Evolutionary conservation across 305 asterid genomes (phyloP).

Genomic region (Solanum hybrid): DNA sequence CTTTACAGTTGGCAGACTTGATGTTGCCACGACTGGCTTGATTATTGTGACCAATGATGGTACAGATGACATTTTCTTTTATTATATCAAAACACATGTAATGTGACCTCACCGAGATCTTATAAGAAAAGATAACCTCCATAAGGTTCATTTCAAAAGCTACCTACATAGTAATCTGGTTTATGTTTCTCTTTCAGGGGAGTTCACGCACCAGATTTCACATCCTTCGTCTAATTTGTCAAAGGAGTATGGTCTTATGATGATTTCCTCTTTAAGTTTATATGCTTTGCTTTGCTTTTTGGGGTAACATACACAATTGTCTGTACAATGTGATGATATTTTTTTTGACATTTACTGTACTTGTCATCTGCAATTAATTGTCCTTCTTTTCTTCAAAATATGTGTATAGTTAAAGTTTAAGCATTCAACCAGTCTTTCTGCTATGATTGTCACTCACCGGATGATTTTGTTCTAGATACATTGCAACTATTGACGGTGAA

Average conservation of each 20-base stretch:
- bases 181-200: constrained; percentile 26
- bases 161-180: background rate
- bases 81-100: background rate
- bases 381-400: background rate
- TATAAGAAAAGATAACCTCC: background rate
- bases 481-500: constrained; percentile 73
- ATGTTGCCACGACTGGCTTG: constrained; percentile 88
- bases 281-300: background rate
- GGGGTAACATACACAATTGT: background rate
- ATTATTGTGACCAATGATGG: constrained; percentile 96
- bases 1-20: constrained; percentile 97
- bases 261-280: constrained; percentile 1
- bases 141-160: background rate
- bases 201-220: constrained; percentile 77
- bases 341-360: background rate
- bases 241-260: constrained; percentile 65
- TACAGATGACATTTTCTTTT: constrained; percentile 15
- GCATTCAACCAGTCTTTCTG: background rate
- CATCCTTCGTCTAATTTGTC: constrained; percentile 92
- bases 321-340: background rate
- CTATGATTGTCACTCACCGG: background rate
- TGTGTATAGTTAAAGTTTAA: background rate
- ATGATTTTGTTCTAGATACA: constrained; percentile 44
- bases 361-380: background rate
- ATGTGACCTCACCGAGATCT: background rate